These are phyloP conservation scores for Penicillium sp. DNA, from an alignment of 2,329 filamentous ascomycete genomes.

Conservation along the genomic window DNA sequence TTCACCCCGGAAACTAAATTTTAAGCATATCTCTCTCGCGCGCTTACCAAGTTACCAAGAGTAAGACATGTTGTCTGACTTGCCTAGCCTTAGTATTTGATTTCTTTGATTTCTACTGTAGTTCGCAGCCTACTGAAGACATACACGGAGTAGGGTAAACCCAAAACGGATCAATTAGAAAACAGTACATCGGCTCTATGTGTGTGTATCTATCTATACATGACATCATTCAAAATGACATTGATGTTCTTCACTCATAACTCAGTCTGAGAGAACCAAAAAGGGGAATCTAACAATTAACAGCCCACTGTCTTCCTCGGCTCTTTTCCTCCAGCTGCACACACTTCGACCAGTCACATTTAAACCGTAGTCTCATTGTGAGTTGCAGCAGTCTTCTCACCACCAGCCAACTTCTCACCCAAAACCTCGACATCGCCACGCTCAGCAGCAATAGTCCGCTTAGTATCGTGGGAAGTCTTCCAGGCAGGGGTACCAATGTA, in stretches of 20 bases:
- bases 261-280: not conserved
- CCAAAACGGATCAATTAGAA: not conserved
- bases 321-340: not conserved
- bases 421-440: conserved; percentile 36
- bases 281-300: not conserved
- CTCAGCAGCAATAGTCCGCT: conserved; percentile 39
- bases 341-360: not conserved
- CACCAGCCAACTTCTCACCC: conserved; percentile 34
- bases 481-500: conserved; percentile 48
- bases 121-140: not conserved
- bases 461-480: conserved; percentile 44
- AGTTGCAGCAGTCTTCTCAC: conserved; percentile 23
- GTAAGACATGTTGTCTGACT: not conserved
- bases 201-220: conserved; percentile 13
- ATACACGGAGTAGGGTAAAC: not conserved
- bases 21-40: conserved; percentile 3
- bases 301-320: not conserved
- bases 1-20: conserved; percentile 5
- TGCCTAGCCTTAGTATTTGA: not conserved
- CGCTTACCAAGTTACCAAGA: not conserved
- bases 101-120: too few relatives aligned
- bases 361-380: conserved; percentile 20
- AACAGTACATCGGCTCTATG: not conserved
- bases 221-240: conserved; percentile 11
- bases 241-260: not conserved